Evolutionary conservation across 208 protist genomes (phyloP), one percentile per base, ranked within the genome.

Genomic region (Angomonas ambiguus): DNA sequence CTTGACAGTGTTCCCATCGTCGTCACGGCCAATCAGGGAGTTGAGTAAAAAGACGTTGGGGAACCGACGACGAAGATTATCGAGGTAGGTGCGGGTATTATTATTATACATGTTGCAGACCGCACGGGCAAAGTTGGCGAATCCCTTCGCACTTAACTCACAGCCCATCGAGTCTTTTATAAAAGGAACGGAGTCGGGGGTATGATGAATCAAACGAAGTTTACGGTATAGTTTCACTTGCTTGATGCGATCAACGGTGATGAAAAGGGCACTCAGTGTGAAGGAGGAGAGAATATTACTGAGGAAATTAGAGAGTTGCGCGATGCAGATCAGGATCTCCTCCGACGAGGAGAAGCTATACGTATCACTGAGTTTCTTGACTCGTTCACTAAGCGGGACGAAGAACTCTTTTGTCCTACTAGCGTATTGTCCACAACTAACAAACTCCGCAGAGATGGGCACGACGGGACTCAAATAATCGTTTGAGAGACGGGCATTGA

Each of bases 221-320:
- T 67, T 16, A 42, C 20, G 1, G 20, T 42, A 34, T 20, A 20
- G 3, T 4, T 62, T 59, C 16, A 41, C 31, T 32, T 67, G 51
- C 11, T 34, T 34, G 41, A 69, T 38, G 32, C 70, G 57, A 6
- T 60, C 25, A 25, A 55, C 63, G 61, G 49, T 64, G 41, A 64
- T 59, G 6, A 85, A 48, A 48, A 85, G 58, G 0, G 67, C 51
- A 16, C 65, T 57, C 57, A 88, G 41, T 20, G 71, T 65, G 53
- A 85, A 88, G 53, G 65, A 58, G 0, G 82, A 82, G 28, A 85
- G 56, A 34, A 88, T 83, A 66, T 79, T 73, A 30, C 75, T 82
- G 20, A 69, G 75, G 42, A 83, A 77, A 56, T 49, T 77, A 16
- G 82, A 88, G 4, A 88, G 66, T 49, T 72, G 68, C n/a, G 48